A percentile compares a stretch with the other conserved stretches of the same genome.
phyloP scores from a whole-genome alignment of 2,329 filamentous ascomycete species.

The Pseudophaeomoniella oleicola region DNA sequence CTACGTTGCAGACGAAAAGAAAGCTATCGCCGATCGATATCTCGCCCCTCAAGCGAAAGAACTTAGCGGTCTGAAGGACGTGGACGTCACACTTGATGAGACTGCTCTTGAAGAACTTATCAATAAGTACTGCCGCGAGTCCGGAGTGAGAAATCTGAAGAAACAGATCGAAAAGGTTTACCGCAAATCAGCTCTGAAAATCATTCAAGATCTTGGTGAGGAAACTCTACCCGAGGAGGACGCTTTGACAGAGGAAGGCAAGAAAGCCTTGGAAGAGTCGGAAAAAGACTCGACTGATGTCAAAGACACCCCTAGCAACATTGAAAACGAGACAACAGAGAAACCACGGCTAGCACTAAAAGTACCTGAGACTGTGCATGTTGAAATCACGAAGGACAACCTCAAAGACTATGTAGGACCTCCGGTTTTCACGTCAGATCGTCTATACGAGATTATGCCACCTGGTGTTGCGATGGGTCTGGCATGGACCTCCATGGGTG shows the following conservation, averaged over 20 bases:
- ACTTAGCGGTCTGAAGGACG: constrained; percentile 74
- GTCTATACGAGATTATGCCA: constrained; percentile 85
- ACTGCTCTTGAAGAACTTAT: constrained; percentile 92
- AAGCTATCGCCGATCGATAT: constrained; percentile 91
- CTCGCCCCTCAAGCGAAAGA: constrained; percentile 91
- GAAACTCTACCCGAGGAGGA: constrained; percentile 66
- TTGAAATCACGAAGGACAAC: constrained; percentile 75
- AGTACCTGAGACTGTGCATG: constrained; percentile 75
- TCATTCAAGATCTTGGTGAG: constrained; percentile 86
- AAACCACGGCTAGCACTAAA: constrained; percentile 60
- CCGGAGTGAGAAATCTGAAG: constrained; percentile 92
- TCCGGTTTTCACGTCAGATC: constrained; percentile 87
- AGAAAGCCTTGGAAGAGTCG: constrained; percentile 57
- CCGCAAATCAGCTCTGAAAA: constrained; percentile 91
- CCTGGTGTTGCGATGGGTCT: constrained; percentile 94
- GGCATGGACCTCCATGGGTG: constrained; percentile 95
- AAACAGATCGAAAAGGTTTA: constrained; percentile 99
- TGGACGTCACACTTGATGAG: constrained; percentile 73
- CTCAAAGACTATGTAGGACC: constrained; percentile 95
- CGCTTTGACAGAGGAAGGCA: constrained; percentile 73
- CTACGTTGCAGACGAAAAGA: constrained; percentile 96
- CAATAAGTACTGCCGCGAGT: constrained; percentile 96
- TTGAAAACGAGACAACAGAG: constrained; percentile 46
- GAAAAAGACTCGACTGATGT: constrained; percentile 50
- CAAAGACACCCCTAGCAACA: constrained; percentile 45